These are phyloP conservation scores for Saturnispora sekii DNA, from an alignment of 805 yeast species.

Conservation along the genomic window DNA sequence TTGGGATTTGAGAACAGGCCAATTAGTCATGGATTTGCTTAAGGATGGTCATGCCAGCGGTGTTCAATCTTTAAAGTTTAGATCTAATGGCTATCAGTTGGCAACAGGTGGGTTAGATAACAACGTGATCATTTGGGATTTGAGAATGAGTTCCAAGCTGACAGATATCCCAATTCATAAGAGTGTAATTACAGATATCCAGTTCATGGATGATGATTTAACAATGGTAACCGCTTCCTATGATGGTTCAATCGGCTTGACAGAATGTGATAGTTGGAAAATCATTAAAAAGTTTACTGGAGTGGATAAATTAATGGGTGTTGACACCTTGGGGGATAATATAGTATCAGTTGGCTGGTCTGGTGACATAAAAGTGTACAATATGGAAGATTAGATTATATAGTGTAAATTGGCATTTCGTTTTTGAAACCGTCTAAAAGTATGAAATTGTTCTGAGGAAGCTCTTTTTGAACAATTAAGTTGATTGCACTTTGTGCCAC, in stretches of 20 bases:
- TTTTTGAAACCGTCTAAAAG: conserved; percentile 63
- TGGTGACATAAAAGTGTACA: conserved; percentile 50
- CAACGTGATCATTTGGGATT: conserved; percentile 75
- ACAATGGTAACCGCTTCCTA: conserved; percentile 55
- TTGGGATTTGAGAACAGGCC: conserved; percentile 86
- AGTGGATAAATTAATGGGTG: conserved; percentile 60
- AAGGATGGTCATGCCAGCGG: conserved; percentile 57
- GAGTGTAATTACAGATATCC: conserved; percentile 57
- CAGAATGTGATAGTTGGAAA: conserved; percentile 67
- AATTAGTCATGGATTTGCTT: conserved; percentile 42
- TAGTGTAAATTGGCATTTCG: conserved; percentile 67
- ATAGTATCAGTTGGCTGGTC: conserved; percentile 79
- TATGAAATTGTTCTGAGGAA: conserved; percentile 74
- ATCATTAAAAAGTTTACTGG: conserved; percentile 42
- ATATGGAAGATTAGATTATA: conserved; percentile 8
- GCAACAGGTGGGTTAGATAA: conserved; percentile 86
- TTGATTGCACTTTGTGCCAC: conserved; percentile 88
- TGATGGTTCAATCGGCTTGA: conserved; percentile 55
- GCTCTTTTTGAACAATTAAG: conserved; percentile 60
- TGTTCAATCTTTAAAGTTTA: conserved; percentile 63
- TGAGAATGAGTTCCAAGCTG: conserved; percentile 36
- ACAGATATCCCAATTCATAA: conserved; percentile 64
- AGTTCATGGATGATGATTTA: conserved; percentile 36
- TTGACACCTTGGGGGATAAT: conserved; percentile 23
- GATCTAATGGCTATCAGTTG: conserved; percentile 62